Base-by-base conservation (phyloP, 441 rosid species). In the Gossypium davidsonii region DNA sequence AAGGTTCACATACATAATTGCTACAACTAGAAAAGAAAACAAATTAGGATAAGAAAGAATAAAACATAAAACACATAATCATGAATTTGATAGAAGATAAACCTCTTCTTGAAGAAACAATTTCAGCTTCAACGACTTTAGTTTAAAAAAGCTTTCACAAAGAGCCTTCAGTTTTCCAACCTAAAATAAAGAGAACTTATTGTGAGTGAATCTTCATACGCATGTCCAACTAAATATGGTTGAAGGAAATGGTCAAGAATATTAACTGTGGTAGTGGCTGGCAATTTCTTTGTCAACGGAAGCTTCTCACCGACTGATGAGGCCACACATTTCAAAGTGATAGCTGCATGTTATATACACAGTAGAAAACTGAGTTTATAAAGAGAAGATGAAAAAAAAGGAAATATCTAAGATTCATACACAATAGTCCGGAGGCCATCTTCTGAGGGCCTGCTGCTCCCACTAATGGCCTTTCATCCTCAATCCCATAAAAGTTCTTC, bases 291-390 rank as follows among this genome's bases (percentile, higher is more conserved):
- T 51, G 85, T 88, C 83, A 90, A n/a, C 10, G 68, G 80, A 28
- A 86, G 86, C 77, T 89, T 92, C 85, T 95, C 97, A 9, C 98
- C 93, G 44, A 86, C 81, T 0, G 99, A 90, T 75, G 96, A 82
- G 61, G 91, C 96, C 61, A 91, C 90, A 26, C 95, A 91, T 81
- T 91, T 91, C 48, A 95, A 79, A 64, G 86, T 86, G 79, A 95
- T 67, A 56, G 93, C 99, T 94, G 89, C 87, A 86, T n/a, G 68
- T 67, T 57, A 72, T 76, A 60, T 34, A 70, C 49, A 65, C 18
- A 2, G 15, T 62, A 53, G 18, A 39, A 61, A 72, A 25, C 28
- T n/a, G 44, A 75, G 58, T 1, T 0, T 7, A 39, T 51, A 26
- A 67, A 52, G 59, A 67, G 51, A 34, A 18, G n/a, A 49, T 28